Base-by-base conservation (phyloP, 164 flowering plant species). In the Chimonanthus praecox region DNA sequence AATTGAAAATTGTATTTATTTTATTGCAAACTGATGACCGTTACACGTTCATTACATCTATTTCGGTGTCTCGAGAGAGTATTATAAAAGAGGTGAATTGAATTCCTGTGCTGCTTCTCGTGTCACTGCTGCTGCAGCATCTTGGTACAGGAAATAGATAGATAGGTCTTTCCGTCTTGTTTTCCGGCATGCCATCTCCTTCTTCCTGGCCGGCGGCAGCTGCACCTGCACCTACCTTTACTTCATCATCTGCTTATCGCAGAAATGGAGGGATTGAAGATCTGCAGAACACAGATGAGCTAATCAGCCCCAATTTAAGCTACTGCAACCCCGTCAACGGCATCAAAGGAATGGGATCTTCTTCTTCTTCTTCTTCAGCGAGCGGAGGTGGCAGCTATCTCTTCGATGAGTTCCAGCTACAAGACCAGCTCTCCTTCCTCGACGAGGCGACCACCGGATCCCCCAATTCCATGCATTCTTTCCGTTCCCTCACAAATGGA, bases 341-440 rank as follows among this genome's bases (percentile, higher is more conserved):
- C 7, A 67, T 68, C 2, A 20, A 10, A 33, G 71, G 49, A 10
- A 47, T 58, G 0, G 64, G 72, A 20, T 49, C 81, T 2, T 71
- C 82, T 4, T 70, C 80, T 20, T 20, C 21, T 11, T n/a, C 58
- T 0, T 66, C 78, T 9, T 8, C 79, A n/a, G 44, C 78, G 1
- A 20, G 73, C 10, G 60, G 48, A 61, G 64, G 79, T 4, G 69
- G 68, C 2, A 51, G 76, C 64, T 85, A 82, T 61, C 66, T 80
- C 3, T 20, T 81, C 11, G 88, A 88, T n/a, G 91, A 89, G 2
- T 80, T 80, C 4, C 88, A 83, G 64, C 76, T 88, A 1, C 85
- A 79, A n/a, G 88, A 88, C n/a, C 89, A 85, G 68, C 77, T 87
- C 45, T 82, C 90, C 7, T 88, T 89, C 70, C 80, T 89, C 45